These are phyloP conservation scores for Aurantiochytrium sp. DNA, from an alignment of 108 stramenopile species.

Conservation along the genomic window DNA sequence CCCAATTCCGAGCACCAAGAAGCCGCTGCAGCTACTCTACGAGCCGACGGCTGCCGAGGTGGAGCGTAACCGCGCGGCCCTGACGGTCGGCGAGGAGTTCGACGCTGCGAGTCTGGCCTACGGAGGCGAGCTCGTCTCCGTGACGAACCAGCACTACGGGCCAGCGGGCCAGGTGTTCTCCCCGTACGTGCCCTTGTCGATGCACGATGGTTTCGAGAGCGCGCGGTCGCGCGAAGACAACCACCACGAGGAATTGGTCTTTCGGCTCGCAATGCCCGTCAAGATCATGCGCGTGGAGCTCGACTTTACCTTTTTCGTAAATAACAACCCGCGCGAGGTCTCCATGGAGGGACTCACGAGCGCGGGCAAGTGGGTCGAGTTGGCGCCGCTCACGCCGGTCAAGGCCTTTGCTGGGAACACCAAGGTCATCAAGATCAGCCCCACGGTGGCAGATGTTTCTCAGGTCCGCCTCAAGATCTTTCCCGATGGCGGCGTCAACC, in stretches of 20 bases:
- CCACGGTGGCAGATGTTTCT: neutral
- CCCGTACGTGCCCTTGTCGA: neutral
- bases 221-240: neutral
- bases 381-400: neutral
- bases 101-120: slow-evolving; percentile 18
- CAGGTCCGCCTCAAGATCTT: neutral
- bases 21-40: neutral
- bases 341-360: neutral
- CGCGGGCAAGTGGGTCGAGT: slow-evolving; percentile 1
- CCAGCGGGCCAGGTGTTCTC: slow-evolving; percentile 5
- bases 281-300: neutral
- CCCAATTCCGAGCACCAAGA: slow-evolving; percentile 14
- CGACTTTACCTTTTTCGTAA: slow-evolving; percentile 16
- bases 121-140: slow-evolving; percentile 23
- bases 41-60: neutral
- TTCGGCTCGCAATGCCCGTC: neutral
- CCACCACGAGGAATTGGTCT: slow-evolving; percentile 15
- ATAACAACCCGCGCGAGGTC: slow-evolving; percentile 5
- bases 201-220: slow-evolving; percentile 13
- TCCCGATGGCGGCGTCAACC: slow-evolving; percentile 18
- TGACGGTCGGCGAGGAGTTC: neutral
- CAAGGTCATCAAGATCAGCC: neutral
- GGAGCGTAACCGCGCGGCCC: neutral
- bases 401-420: neutral
- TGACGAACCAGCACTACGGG: slow-evolving; percentile 27